Conservation (phyloP, 805 yeast genomes). For the Torulaspora delbrueckii region DNA sequence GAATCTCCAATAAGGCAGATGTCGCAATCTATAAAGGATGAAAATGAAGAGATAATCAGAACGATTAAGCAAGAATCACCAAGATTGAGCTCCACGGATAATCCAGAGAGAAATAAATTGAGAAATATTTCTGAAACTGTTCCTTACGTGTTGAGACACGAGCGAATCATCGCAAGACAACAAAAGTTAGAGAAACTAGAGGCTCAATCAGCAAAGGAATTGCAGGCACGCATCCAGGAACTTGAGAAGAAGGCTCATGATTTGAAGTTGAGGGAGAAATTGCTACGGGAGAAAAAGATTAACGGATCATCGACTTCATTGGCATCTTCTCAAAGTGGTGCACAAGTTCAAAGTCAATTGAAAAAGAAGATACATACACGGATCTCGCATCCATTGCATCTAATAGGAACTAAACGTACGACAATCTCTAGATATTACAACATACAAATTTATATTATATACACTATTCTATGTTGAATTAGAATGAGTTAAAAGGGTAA, state of each 20-base stretch:
- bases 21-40: slow-evolving; percentile 35
- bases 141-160: slow-evolving; percentile 78
- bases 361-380: slow-evolving; percentile 50
- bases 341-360: slow-evolving; percentile 23
- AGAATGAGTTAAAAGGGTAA: background rate
- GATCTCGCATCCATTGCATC: slow-evolving; percentile 47
- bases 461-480: slow-evolving; percentile 5
- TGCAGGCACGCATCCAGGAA: slow-evolving; percentile 68
- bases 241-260: slow-evolving; percentile 71
- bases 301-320: slow-evolving; percentile 21
- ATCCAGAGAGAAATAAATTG: slow-evolving; percentile 53
- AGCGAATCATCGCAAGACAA: slow-evolving; percentile 66
- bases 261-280: slow-evolving; percentile 60
- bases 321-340: slow-evolving; percentile 13
- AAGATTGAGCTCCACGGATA: slow-evolving; percentile 29
- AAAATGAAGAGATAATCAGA: slow-evolving; percentile 38
- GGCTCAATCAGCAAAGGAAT: slow-evolving; percentile 68
- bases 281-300: slow-evolving; percentile 34
- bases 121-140: slow-evolving; percentile 78
- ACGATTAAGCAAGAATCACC: slow-evolving; percentile 37
- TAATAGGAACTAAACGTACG: slow-evolving; percentile 15
- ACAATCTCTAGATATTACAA: slow-evolving; percentile 3
- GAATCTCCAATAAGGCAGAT: slow-evolving; percentile 38
- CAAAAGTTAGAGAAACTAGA: slow-evolving; percentile 76
- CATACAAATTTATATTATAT: slow-evolving; percentile 4